A percentile compares a stretch with the other conserved stretches of the same genome.
Evolutionary conservation across 2,329 filamentous ascomycete genomes (phyloP).

Genomic region (Neoscytalidium dimidiatum): DNA sequence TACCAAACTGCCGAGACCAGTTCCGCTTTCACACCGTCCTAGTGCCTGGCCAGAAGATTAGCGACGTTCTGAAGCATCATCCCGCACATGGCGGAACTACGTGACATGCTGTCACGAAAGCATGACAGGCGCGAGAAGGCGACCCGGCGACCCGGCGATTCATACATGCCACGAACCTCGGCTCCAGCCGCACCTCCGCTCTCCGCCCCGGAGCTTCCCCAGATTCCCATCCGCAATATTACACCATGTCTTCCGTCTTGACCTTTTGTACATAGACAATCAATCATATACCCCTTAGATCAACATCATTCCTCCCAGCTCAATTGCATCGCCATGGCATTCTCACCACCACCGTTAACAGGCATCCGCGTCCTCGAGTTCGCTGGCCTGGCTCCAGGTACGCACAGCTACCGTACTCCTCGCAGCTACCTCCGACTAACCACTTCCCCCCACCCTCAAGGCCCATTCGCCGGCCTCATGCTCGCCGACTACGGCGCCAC

Average conservation of each 20-base stretch:
- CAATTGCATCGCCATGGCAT: slow-evolving; percentile 4
- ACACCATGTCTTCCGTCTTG: not conserved
- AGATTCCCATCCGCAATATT: not conserved
- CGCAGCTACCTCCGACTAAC: not conserved
- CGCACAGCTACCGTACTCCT: not conserved
- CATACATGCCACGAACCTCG: slow-evolving; percentile 8
- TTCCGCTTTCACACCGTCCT: too few relatives aligned
- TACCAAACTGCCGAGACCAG: too few relatives aligned
- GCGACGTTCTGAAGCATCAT: too few relatives aligned
- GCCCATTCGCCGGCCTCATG: slow-evolving; percentile 80
- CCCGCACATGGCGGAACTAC: too few relatives aligned
- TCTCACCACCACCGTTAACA: slow-evolving; percentile 50
- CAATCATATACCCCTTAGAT: not conserved
- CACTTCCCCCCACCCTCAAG: slow-evolving; percentile 46
- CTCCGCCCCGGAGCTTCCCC: slow-evolving; percentile 10
- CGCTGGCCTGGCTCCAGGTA: slow-evolving; percentile 62
- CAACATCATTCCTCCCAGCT: too few relatives aligned
- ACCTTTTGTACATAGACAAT: not conserved
- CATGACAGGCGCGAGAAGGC: not conserved
- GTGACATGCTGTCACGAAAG: too few relatives aligned
- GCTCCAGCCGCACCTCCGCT: slow-evolving; percentile 6
- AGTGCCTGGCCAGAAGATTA: too few relatives aligned
- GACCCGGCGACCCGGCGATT: not conserved
- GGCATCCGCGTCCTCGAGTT: slow-evolving; percentile 67
- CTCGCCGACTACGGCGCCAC: slow-evolving; percentile 87